These are phyloP conservation scores for Capronia epimyces DNA, from an alignment of 2,329 filamentous ascomycete species.

Conservation along the genomic window DNA sequence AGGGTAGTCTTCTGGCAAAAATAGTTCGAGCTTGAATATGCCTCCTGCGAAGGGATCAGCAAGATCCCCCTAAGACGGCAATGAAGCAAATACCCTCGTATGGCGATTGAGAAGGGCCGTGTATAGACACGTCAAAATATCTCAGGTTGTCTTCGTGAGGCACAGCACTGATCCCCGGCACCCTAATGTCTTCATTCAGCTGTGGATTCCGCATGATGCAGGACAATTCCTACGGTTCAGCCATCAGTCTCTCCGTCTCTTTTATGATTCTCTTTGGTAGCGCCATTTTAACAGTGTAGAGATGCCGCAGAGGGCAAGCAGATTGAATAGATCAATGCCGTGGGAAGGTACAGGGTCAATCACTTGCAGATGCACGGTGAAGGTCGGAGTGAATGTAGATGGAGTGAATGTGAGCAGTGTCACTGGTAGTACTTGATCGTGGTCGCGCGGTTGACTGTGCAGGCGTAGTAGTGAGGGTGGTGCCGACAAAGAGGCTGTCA, in stretches of 20 bases:
- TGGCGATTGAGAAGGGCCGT: constrained; percentile 84
- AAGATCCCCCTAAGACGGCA: neutral
- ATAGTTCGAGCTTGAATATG: constrained; percentile 93
- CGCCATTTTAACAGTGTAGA: constrained; percentile 43
- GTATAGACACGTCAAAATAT: constrained; percentile 97
- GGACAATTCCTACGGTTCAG: constrained; percentile 65
- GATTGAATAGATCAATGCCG: neutral
- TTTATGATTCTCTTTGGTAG: constrained; percentile 96
- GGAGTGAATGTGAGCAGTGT: too few relatives aligned
- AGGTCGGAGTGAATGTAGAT: neutral
- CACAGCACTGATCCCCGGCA: constrained; percentile 90
- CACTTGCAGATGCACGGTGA: neutral
- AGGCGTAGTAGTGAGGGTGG: neutral
- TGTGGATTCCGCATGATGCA: neutral
- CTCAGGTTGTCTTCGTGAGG: constrained; percentile 96
- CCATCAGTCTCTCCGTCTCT: constrained; percentile 95
- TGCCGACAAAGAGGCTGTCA: too few relatives aligned
- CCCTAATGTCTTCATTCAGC: constrained; percentile 49
- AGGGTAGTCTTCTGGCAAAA: constrained; percentile 96
- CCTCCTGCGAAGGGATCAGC: constrained; percentile 51
- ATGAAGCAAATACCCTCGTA: constrained; percentile 67
- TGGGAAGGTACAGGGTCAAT: neutral
- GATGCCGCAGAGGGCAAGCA: constrained; percentile 7
- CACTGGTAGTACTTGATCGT: neutral
- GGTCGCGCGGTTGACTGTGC: neutral